Evolutionary conservation across 2,329 filamentous ascomycete species (phyloP).

Genomic region (Calonectria multiphialidica): DNA sequence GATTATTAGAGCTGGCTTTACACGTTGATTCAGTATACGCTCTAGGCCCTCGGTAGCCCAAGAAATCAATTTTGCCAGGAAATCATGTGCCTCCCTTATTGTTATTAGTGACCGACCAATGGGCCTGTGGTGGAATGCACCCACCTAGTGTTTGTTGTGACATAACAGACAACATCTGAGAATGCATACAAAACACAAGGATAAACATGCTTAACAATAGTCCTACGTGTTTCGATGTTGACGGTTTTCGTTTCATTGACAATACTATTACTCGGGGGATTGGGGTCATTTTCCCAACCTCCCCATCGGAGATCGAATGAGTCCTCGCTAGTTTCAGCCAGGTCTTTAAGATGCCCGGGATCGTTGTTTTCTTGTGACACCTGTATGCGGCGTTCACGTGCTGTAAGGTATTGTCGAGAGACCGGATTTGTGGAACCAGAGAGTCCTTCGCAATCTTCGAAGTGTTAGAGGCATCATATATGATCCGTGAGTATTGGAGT

Average conservation of each 20-base stretch:
- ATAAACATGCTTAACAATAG: slow-evolving; percentile 18
- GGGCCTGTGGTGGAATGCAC: neutral
- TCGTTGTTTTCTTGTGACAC: neutral
- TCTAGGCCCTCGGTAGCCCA: slow-evolving; percentile 30
- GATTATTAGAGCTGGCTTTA: slow-evolving; percentile 24
- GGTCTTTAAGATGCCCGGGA: neutral
- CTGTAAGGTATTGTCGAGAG: neutral
- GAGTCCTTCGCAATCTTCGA: slow-evolving; percentile 26
- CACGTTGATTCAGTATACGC: slow-evolving; percentile 12
- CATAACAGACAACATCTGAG: slow-evolving; percentile 27
- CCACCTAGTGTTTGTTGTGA: slow-evolving; percentile 24
- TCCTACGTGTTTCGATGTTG: neutral
- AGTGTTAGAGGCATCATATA: neutral
- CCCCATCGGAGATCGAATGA: neutral
- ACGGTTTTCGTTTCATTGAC: neutral
- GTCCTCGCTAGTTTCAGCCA: neutral
- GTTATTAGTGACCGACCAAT: neutral
- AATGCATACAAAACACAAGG: slow-evolving; percentile 32
- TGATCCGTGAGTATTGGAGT: neutral
- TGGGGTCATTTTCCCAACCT: neutral
- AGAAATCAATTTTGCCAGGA: slow-evolving; percentile 8
- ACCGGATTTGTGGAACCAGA: neutral
- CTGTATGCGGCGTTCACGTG: neutral
- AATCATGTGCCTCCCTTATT: neutral
- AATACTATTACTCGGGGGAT: neutral